Percentiles rank a stretch among this genome's conserved stretches.
Conservation (phyloP, 805 yeast genomes). For the Candida wancherniae region DNA sequence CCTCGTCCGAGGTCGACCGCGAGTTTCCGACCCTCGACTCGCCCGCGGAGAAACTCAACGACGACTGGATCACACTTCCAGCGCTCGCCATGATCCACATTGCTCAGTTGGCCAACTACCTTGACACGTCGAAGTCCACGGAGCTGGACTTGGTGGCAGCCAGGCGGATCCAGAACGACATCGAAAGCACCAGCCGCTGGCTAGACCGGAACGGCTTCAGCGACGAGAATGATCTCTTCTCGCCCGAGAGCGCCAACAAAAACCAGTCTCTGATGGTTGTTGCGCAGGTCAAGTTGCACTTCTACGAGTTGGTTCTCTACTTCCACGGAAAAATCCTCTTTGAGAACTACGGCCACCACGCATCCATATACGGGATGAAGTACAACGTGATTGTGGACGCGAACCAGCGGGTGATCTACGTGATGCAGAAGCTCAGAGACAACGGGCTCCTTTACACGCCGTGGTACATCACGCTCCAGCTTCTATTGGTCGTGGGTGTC, state of each 20-base stretch:
- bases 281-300: constrained; percentile 36
- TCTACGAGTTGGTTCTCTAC: constrained; percentile 31
- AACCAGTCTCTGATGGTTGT: constrained; percentile 20
- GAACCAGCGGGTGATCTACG: constrained; percentile 25
- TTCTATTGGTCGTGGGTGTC: constrained; percentile 43
- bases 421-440: constrained; percentile 25
- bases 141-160: constrained; percentile 23
- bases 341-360: constrained; percentile 29
- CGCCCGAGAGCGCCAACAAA: neutral
- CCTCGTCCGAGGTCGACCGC: constrained; percentile 34
- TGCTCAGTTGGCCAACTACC: constrained; percentile 34
- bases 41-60: constrained; percentile 27
- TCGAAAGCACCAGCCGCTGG: constrained; percentile 28
- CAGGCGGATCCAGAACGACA: constrained; percentile 29
- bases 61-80: constrained; percentile 47
- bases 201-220: constrained; percentile 30
- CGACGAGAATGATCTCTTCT: constrained; percentile 15
- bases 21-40: constrained; percentile 28
- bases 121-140: constrained; percentile 28
- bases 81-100: constrained; percentile 44
- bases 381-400: constrained; percentile 27
- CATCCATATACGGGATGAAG: constrained; percentile 27
- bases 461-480: constrained; percentile 48
- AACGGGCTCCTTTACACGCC: constrained; percentile 36
- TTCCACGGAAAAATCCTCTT: constrained; percentile 34